Evolutionary conservation across 2,329 filamentous ascomycete species (phyloP).

Genomic region (Chaetomium strumarium): DNA sequence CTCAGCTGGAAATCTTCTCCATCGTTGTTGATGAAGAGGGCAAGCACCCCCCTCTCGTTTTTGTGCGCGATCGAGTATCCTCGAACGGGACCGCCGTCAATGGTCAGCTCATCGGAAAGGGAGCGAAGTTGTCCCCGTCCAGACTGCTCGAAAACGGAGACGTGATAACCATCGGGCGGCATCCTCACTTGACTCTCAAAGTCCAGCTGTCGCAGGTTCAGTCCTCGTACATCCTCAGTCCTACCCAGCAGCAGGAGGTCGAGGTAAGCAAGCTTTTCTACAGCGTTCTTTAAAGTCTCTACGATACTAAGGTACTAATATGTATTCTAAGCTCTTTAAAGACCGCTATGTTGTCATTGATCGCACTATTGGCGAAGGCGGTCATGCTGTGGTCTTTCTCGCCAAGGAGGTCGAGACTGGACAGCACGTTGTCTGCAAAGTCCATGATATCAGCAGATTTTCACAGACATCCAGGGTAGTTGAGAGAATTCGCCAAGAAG

Average conservation of each 20-base stretch:
- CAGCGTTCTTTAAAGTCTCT: neutral
- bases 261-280: conserved; percentile 24
- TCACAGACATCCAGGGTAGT: conserved; percentile 26
- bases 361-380: conserved; percentile 48
- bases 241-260: conserved; percentile 31
- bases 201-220: conserved; percentile 22
- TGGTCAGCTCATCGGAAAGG: conserved; percentile 37
- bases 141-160: conserved; percentile 48
- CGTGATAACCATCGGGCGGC: conserved; percentile 36
- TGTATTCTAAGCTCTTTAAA: conserved; percentile 36
- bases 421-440: conserved; percentile 63
- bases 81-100: conserved; percentile 51
- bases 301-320: too few species aligned
- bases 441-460: conserved; percentile 40
- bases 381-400: conserved; percentile 48
- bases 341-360: conserved; percentile 43
- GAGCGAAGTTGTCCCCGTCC: conserved; percentile 34
- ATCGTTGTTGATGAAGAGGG: conserved; percentile 42
- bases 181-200: conserved; percentile 30
- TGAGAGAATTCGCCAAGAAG: conserved; percentile 41
- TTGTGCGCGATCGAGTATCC: conserved; percentile 51
- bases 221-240: conserved; percentile 19
- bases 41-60: conserved; percentile 37
- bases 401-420: conserved; percentile 46
- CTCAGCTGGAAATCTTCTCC: conserved; percentile 51